These are phyloP conservation scores for Sclerotiophoma versabilis DNA, from an alignment of 2,329 filamentous ascomycete species.

Conservation along the genomic window DNA sequence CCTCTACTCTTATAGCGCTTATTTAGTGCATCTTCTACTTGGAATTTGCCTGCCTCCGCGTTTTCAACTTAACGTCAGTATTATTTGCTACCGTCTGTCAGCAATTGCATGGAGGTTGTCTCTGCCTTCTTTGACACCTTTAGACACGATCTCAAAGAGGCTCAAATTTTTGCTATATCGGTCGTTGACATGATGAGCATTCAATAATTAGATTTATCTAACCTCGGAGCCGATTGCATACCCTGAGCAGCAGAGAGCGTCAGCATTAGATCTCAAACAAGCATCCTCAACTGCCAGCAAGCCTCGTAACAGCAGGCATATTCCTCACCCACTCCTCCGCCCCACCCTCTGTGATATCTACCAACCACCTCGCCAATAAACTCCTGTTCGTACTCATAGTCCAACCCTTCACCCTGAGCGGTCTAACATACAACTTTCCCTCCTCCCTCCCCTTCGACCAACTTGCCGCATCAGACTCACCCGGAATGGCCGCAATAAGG, in stretches of 20 bases:
- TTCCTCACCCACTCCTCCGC: constrained; percentile 5
- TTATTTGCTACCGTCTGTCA: no score
- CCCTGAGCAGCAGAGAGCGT: no score
- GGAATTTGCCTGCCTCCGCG: background rate
- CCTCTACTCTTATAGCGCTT: background rate
- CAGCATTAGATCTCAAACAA: no score
- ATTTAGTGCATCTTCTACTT: background rate
- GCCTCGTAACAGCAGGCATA: constrained; percentile 13
- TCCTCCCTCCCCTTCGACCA: constrained; percentile 9
- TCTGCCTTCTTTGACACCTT: no score
- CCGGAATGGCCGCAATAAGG: constrained; percentile 4
- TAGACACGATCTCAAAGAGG: no score
- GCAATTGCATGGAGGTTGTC: no score
- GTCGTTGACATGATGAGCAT: no score
- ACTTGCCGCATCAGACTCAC: constrained; percentile 2
- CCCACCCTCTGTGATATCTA: background rate
- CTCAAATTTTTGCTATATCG: no score
- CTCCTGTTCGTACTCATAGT: constrained; percentile 7
- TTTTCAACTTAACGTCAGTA: no score
- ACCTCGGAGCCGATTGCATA: no score
- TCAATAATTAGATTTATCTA: no score
- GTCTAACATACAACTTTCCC: background rate
- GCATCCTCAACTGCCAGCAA: background rate
- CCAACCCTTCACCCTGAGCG: constrained; percentile 9
- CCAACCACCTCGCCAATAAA: constrained; percentile 12